Evolutionary conservation across 1,284 basidiomycete genomes (phyloP).

Genomic region (Moesziomyces globuligerus): DNA sequence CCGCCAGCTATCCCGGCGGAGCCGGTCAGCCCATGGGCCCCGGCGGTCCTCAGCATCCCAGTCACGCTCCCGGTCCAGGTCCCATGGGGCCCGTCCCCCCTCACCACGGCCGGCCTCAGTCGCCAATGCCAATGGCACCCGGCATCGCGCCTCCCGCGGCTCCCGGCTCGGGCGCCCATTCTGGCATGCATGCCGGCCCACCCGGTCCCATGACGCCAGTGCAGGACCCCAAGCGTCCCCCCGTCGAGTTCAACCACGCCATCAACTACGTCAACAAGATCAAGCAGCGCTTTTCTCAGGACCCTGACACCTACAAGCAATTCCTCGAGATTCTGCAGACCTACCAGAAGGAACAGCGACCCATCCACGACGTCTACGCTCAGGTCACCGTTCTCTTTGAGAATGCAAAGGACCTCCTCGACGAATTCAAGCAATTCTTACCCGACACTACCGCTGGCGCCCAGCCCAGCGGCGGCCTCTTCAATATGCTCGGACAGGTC

Average conservation of each 20-base stretch:
- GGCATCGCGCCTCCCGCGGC: slow-evolving; percentile 32
- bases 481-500: slow-evolving; percentile 68
- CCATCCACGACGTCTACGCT: slow-evolving; percentile 88
- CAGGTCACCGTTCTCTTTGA: slow-evolving; percentile 94
- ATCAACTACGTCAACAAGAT: slow-evolving; percentile 99
- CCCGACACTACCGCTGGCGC: slow-evolving; percentile 73
- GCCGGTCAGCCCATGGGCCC: slow-evolving; percentile 35
- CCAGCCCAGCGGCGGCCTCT: slow-evolving; percentile 65
- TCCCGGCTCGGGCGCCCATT: slow-evolving; percentile 17
- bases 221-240: slow-evolving; percentile 65
- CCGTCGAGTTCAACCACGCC: slow-evolving; percentile 91
- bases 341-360: slow-evolving; percentile 92
- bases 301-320: slow-evolving; percentile 95
- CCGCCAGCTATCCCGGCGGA: slow-evolving; percentile 22
- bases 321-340: slow-evolving; percentile 98
- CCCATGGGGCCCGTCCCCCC: slow-evolving; percentile 37
- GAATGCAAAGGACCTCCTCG: slow-evolving; percentile 88
- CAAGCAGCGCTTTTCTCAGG: slow-evolving; percentile 90
- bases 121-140: slow-evolving; percentile 42
- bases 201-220: slow-evolving; percentile 43
- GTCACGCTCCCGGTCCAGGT: slow-evolving; percentile 34
- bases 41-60: slow-evolving; percentile 31
- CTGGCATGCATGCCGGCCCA: slow-evolving; percentile 25
- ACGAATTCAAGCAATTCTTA: slow-evolving; percentile 96
- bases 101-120: slow-evolving; percentile 46